Evolutionary conservation across 108 stramenopile species (phyloP), one percentile per base, ranked within the genome.

Genomic region (Phaeodactylum tricornutum): DNA sequence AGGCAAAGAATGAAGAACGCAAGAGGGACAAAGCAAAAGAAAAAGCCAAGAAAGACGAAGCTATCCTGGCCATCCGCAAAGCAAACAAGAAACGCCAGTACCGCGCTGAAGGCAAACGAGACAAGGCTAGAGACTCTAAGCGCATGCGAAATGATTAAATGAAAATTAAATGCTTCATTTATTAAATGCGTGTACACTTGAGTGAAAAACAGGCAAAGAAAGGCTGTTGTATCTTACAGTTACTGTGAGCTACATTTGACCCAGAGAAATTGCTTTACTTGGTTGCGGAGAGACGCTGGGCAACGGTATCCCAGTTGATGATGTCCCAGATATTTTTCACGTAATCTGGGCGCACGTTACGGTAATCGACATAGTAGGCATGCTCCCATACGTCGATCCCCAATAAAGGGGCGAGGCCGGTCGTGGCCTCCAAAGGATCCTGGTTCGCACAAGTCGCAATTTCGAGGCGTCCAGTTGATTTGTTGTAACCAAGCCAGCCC

Each of bases 301-400:
- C 91, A 3, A 86, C 91, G 11, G 53, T 61, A 17, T 77, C 60
- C 86, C 86, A 92, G 60, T 92, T 67, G 54, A 92, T 69, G 49
- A 99, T 72, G 56, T 96, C 85, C 88, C 90, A 99, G 55, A 96
- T 77, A 20, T 72, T 69, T 42, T 86, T 90, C 21, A 99, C 94
- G 73, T 99, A 99, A 59, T 87, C 90, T 12, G 98, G 95, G 29
- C 96, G 78, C 28, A 94, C 93, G 65, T 99, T 99, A 61, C 96
- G 81, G 77, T 96, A 97, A 44, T 93, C 74, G 27, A 89, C 74
- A 64, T 83, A 91, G 67, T 83, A 87, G 30, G 91, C 87, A 64
- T 81, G 79, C 62, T 93, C 88, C 98, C 98, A 99, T 24, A 99
- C 95, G 68, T 97, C 98, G 66, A 99, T 95, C 21, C 98, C 98